Base-by-base conservation (phyloP, 2,329 filamentous ascomycete genomes). In the Sporothrix brasiliensis region DNA sequence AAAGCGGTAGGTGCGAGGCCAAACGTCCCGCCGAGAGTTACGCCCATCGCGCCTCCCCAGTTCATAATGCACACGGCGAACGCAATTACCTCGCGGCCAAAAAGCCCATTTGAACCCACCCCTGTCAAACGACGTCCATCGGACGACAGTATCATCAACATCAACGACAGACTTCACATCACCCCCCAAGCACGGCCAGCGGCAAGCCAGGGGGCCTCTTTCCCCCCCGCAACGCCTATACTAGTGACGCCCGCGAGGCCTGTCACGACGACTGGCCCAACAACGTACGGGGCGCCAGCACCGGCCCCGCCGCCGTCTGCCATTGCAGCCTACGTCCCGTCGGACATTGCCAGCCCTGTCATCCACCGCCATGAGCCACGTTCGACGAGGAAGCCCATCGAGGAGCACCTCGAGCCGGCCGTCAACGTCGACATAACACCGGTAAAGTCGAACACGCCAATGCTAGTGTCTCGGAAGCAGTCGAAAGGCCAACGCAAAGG, bases 351-450 rank as follows among this genome's bases (percentile, higher is more conserved):
- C 16, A 39, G n/a, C 16, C 63, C 63, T 6, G 47, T 66, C 1
- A 34, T 53, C 5, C 27, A 66, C 47, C 47, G 34, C 47, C 52
- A 52, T 19, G 61, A 34, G 6, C 11, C 44, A 5, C 61, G 24
- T 19, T 5, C 21, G 14, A n/a, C 61, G 3, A 30, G 24, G 10
- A 63, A 27, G 21, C 9, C 39, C 13, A 34, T 53, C 27, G 11
- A 10, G 4, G 47, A 66, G 14, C 44, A 66, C 16, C 24, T 66
- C 7, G 47, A 53, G 21, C 19, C 63, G 10, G 19, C 63, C 1
- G 47, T 53, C 24, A 52, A 21, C 11, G 27, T 65, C 11, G 63
- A 66, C 27, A 66, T 66, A 7, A 66, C 63, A 2, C 63, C 63
- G 1, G n/a, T 24, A 3, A 65, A 34, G 24, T 13, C 24, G 24